Evolutionary conservation across 805 yeast genomes (phyloP), one percentile per base, ranked within the genome.

Genomic region (Saccharomycopsis microspora): DNA sequence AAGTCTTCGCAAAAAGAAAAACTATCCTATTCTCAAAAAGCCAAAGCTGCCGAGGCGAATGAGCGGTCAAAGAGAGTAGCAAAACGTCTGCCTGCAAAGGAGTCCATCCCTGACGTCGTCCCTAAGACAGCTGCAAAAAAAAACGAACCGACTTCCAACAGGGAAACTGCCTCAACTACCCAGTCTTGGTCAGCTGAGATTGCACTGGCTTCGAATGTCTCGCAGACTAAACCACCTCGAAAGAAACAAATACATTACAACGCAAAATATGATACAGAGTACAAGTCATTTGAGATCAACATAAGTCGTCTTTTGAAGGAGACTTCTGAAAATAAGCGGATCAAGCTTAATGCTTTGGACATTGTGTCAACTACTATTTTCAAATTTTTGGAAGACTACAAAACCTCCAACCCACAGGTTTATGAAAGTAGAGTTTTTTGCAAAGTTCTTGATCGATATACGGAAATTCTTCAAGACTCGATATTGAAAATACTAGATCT

Each of bases 331-430:
- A 42, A 27, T n/a, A 42, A 42, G 34, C 35, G 38, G 28, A 35
- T 42, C 1, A 37, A 36, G 10, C 31, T 48, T 19, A 48, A 48
- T 35, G 46, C 52, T n/a, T 38, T 48, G 40, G 52, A 48, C 32
- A 36, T 48, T 3, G 42, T 46, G 19, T 42, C 48, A 3, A 36
- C 43, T 8, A 33, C 46, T 5, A 39, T 48, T 11, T 52, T 48
- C 4, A 46, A 45, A 33, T 39, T 31, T 9, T 42, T 48, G 31
- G 41, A 48, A 32, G 40, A 44, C n/a, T 30, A 40, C 19, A 44
- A 28, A 11, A 29, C n/a, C 27, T 10, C 42, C n/a, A 33, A 34
- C 32, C 19, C 19, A 34, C 49, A 29, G 28, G 31, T 29, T 27
- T 30, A 7, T 39, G 36, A 40, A 11, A 19, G 27, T 10, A 7